phyloP scores from a whole-genome alignment of 495 filamentous ascomycete species.

The Neurospora cerealis region DNA sequence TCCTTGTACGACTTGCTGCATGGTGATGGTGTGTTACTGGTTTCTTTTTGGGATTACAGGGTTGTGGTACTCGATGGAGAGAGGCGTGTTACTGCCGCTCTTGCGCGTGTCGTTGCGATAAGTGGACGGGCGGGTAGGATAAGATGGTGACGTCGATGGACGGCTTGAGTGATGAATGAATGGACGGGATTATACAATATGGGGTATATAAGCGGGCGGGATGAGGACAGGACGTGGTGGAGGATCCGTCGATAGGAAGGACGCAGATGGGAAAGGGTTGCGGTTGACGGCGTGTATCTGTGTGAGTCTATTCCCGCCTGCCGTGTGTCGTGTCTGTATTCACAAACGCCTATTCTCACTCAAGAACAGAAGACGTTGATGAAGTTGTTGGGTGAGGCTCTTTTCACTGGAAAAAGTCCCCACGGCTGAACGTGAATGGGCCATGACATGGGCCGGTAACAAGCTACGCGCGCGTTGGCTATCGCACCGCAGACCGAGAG shows the following conservation, averaged over 20 bases:
- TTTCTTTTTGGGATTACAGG: not conserved
- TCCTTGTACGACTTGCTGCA: constrained; percentile 10
- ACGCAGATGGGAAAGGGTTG: not conserved
- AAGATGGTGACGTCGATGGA: not conserved
- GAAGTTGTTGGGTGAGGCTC: not conserved
- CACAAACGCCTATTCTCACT: not conserved
- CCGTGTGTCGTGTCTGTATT: not conserved
- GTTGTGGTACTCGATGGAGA: not conserved
- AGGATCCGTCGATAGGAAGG: not conserved
- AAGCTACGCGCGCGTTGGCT: not conserved
- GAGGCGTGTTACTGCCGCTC: not conserved
- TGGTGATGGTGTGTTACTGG: not conserved
- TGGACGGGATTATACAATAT: not conserved
- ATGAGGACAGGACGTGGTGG: not conserved
- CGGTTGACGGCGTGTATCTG: not conserved
- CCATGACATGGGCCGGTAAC: not conserved
- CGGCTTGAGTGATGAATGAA: not conserved
- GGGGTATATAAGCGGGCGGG: not conserved
- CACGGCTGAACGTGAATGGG: not conserved
- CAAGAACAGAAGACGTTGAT: not conserved
- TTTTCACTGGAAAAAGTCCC: not conserved
- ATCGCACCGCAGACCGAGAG: not conserved
- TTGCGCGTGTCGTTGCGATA: not conserved
- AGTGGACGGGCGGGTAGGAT: not conserved
- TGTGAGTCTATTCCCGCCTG: not conserved